Evolutionary conservation across 345 rosid genomes (phyloP), one percentile per base, ranked within the genome.

Genomic region (Eucalyptus regnans): DNA sequence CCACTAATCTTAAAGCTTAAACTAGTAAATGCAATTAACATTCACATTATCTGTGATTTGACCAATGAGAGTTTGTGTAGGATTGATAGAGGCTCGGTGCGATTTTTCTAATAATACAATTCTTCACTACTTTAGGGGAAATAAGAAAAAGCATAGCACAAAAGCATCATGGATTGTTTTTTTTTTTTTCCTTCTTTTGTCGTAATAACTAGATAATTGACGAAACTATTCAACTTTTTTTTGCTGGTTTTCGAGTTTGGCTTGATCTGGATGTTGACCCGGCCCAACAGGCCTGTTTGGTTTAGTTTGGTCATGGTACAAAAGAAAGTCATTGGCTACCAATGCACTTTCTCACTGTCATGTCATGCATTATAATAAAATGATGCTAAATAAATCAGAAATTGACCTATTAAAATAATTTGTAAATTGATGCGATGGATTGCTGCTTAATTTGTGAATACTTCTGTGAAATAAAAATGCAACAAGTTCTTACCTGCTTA

Each of bases 41-140:
- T 56, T 22, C 13, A 23, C 0, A 1, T 2, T 23, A 22, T 56
- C 0, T 56, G 1, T 56, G 62, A 56, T 56, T 9, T 56, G 29
- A 23, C 62, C 20, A 1, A 10, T 56, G 29, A 7, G 62, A 56
- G 29, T 56, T 56, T 25, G 62, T 1, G 7, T 18, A 56, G 12
- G 6, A 56, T 9, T 56, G 29, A 23, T 23, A 56, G 2, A 22
- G 1, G 23, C 62, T 56, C 13, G 1, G 20, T 4, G 12, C 0
- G 13, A 23, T 56, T 56, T 56, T 56, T 22, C 12, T 56, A 25
- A 9, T 56, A 23, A 56, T 56, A 56, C 0, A 56, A 56, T 56
- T 56, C 62, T 56, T 56, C 62, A 56, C 62, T 23, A 56, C 12
- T 23, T 56, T 9, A 56, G 29, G 29, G 29, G 62, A 22, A 56